These are phyloP conservation scores for Fusarium concolor DNA, from an alignment of 2,329 filamentous ascomycete genomes.

Conservation along the genomic window DNA sequence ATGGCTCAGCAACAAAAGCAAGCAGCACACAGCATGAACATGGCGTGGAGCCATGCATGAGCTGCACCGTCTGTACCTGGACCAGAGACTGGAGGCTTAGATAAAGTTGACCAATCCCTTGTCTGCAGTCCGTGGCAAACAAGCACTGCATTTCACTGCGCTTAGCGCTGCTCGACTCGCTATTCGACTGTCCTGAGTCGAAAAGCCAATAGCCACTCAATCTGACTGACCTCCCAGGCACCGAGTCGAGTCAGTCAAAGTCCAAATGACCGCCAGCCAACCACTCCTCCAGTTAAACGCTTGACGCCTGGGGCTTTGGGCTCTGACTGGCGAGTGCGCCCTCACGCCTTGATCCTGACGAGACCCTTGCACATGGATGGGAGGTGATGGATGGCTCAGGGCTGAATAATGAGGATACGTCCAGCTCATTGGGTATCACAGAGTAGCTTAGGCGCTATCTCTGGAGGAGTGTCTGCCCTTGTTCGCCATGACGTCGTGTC, in stretches of 20 bases:
- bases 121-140: conserved; percentile 4
- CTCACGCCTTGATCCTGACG: conserved; percentile 14
- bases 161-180: conserved; percentile 26
- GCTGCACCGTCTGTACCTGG: conserved; percentile 10
- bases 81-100: conserved; percentile 12
- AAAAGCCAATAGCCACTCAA: conserved; percentile 37
- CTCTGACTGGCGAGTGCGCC: conserved; percentile 16
- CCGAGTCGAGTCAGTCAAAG: conserved; percentile 38
- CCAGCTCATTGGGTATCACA: conserved; percentile 35
- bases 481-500: conserved; percentile 31
- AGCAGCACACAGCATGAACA: conserved; percentile 5
- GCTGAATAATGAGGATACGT: conserved; percentile 22
- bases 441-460: conserved; percentile 14
- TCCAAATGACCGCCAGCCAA: conserved; percentile 20
- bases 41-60: conserved; percentile 19
- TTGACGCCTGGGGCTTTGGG: conserved; percentile 24
- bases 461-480: conserved; percentile 16
- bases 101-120: conserved; percentile 27
- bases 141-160: conserved; percentile 9
- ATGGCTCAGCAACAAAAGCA: conserved; percentile 21
- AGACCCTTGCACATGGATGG: conserved; percentile 27
- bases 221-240: conserved; percentile 9
- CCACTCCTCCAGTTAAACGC: conserved; percentile 18
- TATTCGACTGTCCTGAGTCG: conserved; percentile 1
- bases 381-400: conserved; percentile 7